Evolutionary conservation across 306 rosid species (phyloP), one percentile per base, ranked within the genome.

Genomic region (Carpinus fangiana): DNA sequence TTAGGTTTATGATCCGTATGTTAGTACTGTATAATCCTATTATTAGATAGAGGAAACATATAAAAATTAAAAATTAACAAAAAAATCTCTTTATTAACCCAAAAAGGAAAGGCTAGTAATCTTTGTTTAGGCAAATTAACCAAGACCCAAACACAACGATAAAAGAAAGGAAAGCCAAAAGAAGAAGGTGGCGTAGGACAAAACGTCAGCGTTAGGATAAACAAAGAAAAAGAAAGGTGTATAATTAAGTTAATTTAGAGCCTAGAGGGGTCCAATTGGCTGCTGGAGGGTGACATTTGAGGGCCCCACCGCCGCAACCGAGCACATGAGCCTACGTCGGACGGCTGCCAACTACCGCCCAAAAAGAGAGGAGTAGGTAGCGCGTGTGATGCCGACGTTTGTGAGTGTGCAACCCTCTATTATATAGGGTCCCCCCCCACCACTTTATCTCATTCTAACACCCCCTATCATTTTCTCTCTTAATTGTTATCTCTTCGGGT

Each of bases 281-380:
- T 75, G 57, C 43, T 7, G 5, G 76, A 79, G 17, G 51, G 83
- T 80, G 79, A 84, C 80, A 56, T 62, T 26, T 28, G 53, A 36
- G 38, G 92, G 90, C 26, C 89, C 92, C 91, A 67, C 78, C 83
- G 89, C 92, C 89, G 92, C 86, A 90, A 84, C 90, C 80, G 48
- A 66, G 84, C 93, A 89, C 94, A 87, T 87, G 96, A 82, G 84
- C 80, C 79, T 53, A 83, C 90, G 87, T 85, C 80, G 88, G 92
- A 92, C 78, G 87, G 88, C 88, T 87, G 88, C 94, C 97, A 91
- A 88, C 94, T 81, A 88, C 86, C 55, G 52, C 85, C 89, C 81
- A 69, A 83, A 75, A 82, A 83, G 43, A 83, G 78, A 59, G 75
- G 87, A 79, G 92, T 84, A 85, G 93, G 96, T 89, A 82, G 85